phyloP scores from a whole-genome alignment of 2,329 filamentous ascomycete genomes.

The Venturia carpophila region DNA sequence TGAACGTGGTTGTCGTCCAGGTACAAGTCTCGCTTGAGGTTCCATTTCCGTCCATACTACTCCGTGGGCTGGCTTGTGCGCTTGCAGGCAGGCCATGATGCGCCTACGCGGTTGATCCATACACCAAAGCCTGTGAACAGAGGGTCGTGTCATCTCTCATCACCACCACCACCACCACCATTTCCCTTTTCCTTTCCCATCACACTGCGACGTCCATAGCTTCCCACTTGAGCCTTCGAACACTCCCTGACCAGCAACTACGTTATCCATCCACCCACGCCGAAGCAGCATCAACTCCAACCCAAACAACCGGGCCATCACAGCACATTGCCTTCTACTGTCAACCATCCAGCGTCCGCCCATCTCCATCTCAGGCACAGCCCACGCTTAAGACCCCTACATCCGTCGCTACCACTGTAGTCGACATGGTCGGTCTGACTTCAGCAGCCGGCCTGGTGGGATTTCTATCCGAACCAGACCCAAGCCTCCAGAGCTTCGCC shows the following conservation, averaged over 20 bases:
- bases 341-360: neutral
- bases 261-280: neutral
- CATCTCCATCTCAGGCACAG: neutral
- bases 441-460: constrained; percentile 92
- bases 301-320: constrained; percentile 4
- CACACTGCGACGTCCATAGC: neutral
- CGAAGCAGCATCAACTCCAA: neutral
- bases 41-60: constrained; percentile 6
- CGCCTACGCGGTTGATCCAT: neutral
- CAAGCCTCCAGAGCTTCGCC: constrained; percentile 89
- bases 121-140: neutral
- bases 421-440: constrained; percentile 77
- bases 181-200: neutral
- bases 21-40: neutral
- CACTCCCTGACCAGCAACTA: neutral
- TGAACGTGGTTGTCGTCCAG: neutral
- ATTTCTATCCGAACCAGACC: constrained; percentile 90
- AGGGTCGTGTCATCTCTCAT: constrained; percentile 8
- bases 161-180: neutral
- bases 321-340: neutral
- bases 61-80: neutral
- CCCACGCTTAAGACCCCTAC: neutral
- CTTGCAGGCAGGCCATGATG: neutral
- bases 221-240: neutral
- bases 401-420: constrained; percentile 2